Evolutionary conservation across 352 stramenopile genomes (phyloP).

Genomic region (Phytophthora hybrid): DNA sequence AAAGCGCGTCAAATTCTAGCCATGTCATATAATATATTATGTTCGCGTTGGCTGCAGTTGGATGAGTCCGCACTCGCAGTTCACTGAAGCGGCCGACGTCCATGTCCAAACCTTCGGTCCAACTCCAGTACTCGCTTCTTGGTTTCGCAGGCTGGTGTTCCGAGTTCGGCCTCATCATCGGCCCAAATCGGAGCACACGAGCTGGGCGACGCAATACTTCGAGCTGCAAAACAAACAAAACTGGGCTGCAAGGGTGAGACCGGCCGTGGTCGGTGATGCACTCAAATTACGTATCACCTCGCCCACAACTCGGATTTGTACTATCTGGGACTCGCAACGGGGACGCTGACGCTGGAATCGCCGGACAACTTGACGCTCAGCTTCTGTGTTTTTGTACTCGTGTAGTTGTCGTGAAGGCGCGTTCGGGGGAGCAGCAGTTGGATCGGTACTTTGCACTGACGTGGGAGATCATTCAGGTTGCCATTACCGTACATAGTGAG

Average conservation of each 20-base stretch:
- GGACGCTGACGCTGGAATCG: constrained; percentile 31
- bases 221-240: constrained; percentile 13
- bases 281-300: constrained; percentile 29
- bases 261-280: constrained; percentile 11
- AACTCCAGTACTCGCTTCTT: background rate
- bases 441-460: constrained; percentile 42
- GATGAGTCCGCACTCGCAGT: background rate
- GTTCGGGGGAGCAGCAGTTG: constrained; percentile 39
- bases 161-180: background rate
- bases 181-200: background rate
- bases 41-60: too few species aligned
- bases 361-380: constrained; percentile 32
- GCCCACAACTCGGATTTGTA: constrained; percentile 30
- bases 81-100: background rate
- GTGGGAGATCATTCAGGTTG: constrained; percentile 38
- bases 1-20: too few species aligned
- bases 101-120: background rate
- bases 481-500: constrained; percentile 13
- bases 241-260: constrained; percentile 2
- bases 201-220: constrained; percentile 9
- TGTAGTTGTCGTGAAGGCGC: constrained; percentile 26
- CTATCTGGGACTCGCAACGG: constrained; percentile 36
- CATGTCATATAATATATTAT: too few species aligned
- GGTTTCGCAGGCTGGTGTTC: background rate
- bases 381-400: constrained; percentile 37